These are phyloP conservation scores for Halophytophthora polymorphica DNA, from an alignment of 352 stramenopile species.

Conservation along the genomic window DNA sequence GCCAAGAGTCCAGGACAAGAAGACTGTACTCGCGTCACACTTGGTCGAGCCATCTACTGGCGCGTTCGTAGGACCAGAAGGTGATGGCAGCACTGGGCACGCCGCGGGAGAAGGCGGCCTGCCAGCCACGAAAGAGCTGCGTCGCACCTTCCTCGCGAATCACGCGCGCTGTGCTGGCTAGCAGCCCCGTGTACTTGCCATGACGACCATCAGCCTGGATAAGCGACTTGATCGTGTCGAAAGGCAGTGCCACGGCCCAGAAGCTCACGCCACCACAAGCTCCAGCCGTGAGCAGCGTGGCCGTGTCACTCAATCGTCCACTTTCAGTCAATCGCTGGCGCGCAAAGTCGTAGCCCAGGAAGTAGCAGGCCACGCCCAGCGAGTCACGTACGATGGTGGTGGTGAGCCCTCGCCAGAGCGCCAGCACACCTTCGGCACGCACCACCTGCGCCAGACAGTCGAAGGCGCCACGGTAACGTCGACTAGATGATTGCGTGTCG, in stretches of 20 bases:
- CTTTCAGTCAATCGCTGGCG: slow-evolving; percentile 32
- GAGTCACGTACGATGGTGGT: slow-evolving; percentile 82
- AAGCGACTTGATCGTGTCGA: slow-evolving; percentile 84
- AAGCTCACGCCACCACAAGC: slow-evolving; percentile 82
- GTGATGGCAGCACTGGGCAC: slow-evolving; percentile 78
- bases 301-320: slow-evolving; percentile 38
- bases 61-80: slow-evolving; percentile 75
- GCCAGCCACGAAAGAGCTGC: slow-evolving; percentile 78
- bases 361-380: slow-evolving; percentile 83
- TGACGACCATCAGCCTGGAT: slow-evolving; percentile 63
- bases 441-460: slow-evolving; percentile 63
- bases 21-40: slow-evolving; percentile 12
- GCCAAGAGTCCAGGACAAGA: neutral
- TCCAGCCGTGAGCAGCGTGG: slow-evolving; percentile 55
- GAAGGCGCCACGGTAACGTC: slow-evolving; percentile 47
- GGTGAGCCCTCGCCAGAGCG: slow-evolving; percentile 74
- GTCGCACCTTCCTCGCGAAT: slow-evolving; percentile 51
- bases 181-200: slow-evolving; percentile 43
- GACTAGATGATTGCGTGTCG: slow-evolving; percentile 38
- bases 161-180: slow-evolving; percentile 33
- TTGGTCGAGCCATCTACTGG: slow-evolving; percentile 48
- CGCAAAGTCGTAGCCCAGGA: slow-evolving; percentile 78
- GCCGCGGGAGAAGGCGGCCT: slow-evolving; percentile 74
- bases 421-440: slow-evolving; percentile 45
- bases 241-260: slow-evolving; percentile 79